Conservation (phyloP, 441 rosid species). For the Raphanus hybrid region DNA sequence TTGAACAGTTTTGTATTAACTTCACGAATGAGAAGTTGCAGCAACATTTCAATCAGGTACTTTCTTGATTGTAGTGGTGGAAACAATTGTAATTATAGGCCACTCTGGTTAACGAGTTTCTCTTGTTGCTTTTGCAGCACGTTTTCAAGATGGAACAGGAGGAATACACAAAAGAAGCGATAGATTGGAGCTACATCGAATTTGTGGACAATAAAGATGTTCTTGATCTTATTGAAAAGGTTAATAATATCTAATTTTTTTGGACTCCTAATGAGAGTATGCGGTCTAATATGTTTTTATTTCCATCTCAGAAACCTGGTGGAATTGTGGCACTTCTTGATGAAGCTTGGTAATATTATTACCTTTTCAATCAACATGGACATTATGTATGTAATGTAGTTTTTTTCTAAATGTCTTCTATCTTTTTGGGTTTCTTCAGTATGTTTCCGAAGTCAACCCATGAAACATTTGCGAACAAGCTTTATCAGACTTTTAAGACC, state of each 20-base stretch:
- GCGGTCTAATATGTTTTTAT: neutral
- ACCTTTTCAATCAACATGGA: slow-evolving; percentile 21
- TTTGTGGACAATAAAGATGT: slow-evolving; percentile 99
- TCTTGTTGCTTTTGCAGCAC: slow-evolving; percentile 58
- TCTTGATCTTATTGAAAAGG: slow-evolving; percentile 96
- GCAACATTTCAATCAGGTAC: slow-evolving; percentile 98
- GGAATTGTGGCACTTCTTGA: slow-evolving; percentile 96
- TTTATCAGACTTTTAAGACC: slow-evolving; percentile 88
- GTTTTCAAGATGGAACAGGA: slow-evolving; percentile 99
- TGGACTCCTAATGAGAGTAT: neutral
- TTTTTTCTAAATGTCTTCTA: neutral
- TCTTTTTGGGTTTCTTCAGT: slow-evolving; percentile 48
- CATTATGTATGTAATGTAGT: neutral
- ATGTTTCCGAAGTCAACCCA: slow-evolving; percentile 99
- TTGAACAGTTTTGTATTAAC: slow-evolving; percentile 98
- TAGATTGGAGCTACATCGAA: slow-evolving; percentile 98
- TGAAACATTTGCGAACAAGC: slow-evolving; percentile 95
- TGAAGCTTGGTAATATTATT: slow-evolving; percentile 86
- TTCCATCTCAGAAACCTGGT: slow-evolving; percentile 85
- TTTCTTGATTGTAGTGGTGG: slow-evolving; percentile 29
- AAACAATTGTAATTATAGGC: slow-evolving; percentile 10
- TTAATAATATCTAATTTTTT: slow-evolving; percentile 45
- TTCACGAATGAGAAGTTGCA: slow-evolving; percentile 99
- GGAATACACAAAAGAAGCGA: slow-evolving; percentile 94
- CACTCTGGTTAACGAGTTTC: slow-evolving; percentile 32